phyloP scores from a whole-genome alignment of 495 filamentous ascomycete species.

The Neurospora sp. region DNA sequence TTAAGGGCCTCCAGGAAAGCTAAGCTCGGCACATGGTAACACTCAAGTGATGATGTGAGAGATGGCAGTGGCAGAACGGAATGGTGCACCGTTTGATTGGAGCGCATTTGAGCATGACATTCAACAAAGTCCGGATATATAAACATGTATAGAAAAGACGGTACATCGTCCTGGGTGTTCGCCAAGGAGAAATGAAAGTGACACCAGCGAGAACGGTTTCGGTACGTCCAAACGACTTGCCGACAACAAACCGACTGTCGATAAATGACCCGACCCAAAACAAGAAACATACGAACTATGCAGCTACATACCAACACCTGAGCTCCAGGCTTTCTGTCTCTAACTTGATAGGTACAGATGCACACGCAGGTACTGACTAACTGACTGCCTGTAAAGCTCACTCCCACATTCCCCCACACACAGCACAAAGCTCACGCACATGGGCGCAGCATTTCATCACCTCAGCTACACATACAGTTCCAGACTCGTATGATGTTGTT shows the following conservation, averaged over 20 bases:
- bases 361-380: background rate
- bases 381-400: background rate
- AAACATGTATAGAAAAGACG: too few relatives aligned
- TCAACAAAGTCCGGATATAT: too few relatives aligned
- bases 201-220: background rate
- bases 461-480: background rate
- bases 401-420: background rate
- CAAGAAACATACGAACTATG: background rate
- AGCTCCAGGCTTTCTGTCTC: background rate
- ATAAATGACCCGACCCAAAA: background rate
- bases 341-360: background rate
- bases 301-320: background rate
- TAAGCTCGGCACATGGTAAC: too few relatives aligned
- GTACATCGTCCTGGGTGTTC: too few relatives aligned
- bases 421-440: background rate
- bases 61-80: too few relatives aligned
- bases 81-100: too few relatives aligned
- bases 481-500: background rate
- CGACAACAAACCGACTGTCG: background rate
- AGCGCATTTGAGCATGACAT: too few relatives aligned
- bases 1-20: too few relatives aligned
- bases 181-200: background rate
- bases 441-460: background rate
- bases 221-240: background rate
- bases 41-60: too few relatives aligned